phyloP scores from a whole-genome alignment of 257 asterid genomes.

The Eustoma russellianum region DNA sequence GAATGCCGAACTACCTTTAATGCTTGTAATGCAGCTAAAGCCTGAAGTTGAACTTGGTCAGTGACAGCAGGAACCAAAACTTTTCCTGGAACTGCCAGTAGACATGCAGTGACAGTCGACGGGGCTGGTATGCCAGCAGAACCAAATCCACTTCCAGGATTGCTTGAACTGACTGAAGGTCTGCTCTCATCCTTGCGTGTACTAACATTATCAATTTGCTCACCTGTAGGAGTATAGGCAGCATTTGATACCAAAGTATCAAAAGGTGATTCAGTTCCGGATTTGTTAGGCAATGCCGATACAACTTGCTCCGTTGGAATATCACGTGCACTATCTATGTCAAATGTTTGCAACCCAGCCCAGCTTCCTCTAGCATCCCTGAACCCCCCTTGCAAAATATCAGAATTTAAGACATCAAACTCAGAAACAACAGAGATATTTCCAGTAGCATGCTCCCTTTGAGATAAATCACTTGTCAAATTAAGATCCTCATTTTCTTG shows the following conservation, averaged over 20 bases:
- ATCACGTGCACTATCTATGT: conserved; percentile 14
- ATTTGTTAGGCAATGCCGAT: conserved; percentile 17
- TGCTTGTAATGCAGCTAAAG: conserved; percentile 83
- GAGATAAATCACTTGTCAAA: conserved; percentile 27
- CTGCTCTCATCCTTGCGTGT: conserved; percentile 28
- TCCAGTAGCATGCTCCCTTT: conserved; percentile 25
- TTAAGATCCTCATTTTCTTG: conserved; percentile 22
- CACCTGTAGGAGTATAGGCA: conserved; percentile 28
- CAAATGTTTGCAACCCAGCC: conserved; percentile 27
- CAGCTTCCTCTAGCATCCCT: conserved; percentile 24
- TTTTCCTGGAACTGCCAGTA: conserved; percentile 68
- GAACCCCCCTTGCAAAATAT: conserved; percentile 25
- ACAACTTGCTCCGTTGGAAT: conserved; percentile 30
- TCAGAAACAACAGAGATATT: conserved; percentile 19
- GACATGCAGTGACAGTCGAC: conserved; percentile 65
- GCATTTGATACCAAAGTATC: conserved; percentile 25
- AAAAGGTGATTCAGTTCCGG: conserved; percentile 25
- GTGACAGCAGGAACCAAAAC: conserved; percentile 90
- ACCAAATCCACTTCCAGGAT: conserved; percentile 46
- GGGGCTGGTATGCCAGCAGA: conserved; percentile 98
- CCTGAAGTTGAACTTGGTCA: conserved; percentile 90
- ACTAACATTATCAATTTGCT: conserved; percentile 27
- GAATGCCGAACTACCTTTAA: conserved; percentile 32
- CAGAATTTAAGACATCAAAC: conserved; percentile 30
- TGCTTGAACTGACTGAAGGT: conserved; percentile 32